Evolutionary conservation across 2,329 filamentous ascomycete genomes (phyloP), one percentile per base, ranked within the genome.

Genomic region (Ambrosiella xylebori): DNA sequence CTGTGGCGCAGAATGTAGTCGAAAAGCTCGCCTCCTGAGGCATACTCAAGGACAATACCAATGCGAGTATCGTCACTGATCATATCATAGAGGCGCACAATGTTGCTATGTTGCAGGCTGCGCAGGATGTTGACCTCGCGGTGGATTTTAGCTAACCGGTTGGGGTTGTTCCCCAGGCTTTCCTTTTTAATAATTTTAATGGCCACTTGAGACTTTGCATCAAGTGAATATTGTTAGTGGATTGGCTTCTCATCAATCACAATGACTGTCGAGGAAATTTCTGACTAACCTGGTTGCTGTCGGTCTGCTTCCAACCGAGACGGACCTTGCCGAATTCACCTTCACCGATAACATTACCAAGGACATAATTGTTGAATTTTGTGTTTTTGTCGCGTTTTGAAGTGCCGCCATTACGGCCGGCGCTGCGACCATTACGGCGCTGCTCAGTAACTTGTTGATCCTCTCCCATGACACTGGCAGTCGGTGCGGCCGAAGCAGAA

Each of bases 251-350:
- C 19, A 27, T 27, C 19, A 27, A 27, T 27, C 19, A 27, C 19
- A 3, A 27, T 27, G 19, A 27, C 19, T 27, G 19, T 27, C 19
- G 19, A 3, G 19, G 19, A 41, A 7, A 17, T 7, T 53, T 38
- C n/a, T 15, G 36, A 62, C 70, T 64, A 72, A 84, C 82, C 74
- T 91, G 85, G 54, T 95, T 86, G 63, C 84, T 90, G 61, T 89
- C 90, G 70, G 95, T 90, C 68, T 88, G 86, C 71, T 96, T 97
- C 93, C 93, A 98, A 35, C 93, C 93, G 66, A 97, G 82, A 71
- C 96, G 97, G 65, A 98, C 93, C 69, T 98, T 98, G 63, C 93
- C 93, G 68, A 98, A 98, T 71, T 98, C 93, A 62, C 93, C 93
- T 73, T 98, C 93, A 54, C 93, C 93, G 54, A 98, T 84, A 1